phyloP scores from a whole-genome alignment of 1,139 yeast species.

The Lodderomyces jiufengensis region DNA sequence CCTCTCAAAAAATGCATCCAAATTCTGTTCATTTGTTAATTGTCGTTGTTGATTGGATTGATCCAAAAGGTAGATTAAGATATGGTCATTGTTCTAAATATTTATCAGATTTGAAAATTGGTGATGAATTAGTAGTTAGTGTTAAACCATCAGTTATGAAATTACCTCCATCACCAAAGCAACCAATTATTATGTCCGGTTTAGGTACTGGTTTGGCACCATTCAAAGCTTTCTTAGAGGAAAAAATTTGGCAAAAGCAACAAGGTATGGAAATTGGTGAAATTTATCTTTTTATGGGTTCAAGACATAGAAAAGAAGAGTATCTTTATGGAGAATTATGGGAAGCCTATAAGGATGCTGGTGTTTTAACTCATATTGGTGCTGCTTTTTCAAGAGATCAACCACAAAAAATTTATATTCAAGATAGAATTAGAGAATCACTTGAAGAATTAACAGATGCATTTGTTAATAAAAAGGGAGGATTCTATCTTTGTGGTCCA shows the following conservation, averaged over 20 bases:
- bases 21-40: conserved; percentile 87
- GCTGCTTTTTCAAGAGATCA: conserved; percentile 99
- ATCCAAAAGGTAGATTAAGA: conserved; percentile 79
- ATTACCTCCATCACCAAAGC: conserved; percentile 79
- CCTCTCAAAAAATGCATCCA: conserved; percentile 89
- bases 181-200: conserved; percentile 96
- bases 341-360: conserved; percentile 95
- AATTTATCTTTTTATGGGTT: conserved; percentile 83
- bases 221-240: conserved; percentile 95
- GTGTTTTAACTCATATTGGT: conserved; percentile 89
- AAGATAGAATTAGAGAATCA: conserved; percentile 84
- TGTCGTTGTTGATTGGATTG: conserved; percentile 97
- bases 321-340: conserved; percentile 94
- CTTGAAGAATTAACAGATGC: conserved; percentile 74
- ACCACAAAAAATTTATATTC: conserved; percentile 90
- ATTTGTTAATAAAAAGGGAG: conserved; percentile 73
- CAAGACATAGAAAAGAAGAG: conserved; percentile 95
- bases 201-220: conserved; percentile 98
- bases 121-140: conserved; percentile 85
- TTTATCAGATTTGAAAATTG: conserved; percentile 72
- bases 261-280: conserved; percentile 91
- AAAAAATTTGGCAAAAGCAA: conserved; percentile 87
- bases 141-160: conserved; percentile 98
- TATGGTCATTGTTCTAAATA: conserved; percentile 94
- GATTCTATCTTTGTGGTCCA: conserved; percentile 96